Percentiles rank a stretch among this genome's conserved stretches.
These are phyloP conservation scores for Ochetophila trinervis DNA, from an alignment of 306 rosid species.

Conservation along the genomic window DNA sequence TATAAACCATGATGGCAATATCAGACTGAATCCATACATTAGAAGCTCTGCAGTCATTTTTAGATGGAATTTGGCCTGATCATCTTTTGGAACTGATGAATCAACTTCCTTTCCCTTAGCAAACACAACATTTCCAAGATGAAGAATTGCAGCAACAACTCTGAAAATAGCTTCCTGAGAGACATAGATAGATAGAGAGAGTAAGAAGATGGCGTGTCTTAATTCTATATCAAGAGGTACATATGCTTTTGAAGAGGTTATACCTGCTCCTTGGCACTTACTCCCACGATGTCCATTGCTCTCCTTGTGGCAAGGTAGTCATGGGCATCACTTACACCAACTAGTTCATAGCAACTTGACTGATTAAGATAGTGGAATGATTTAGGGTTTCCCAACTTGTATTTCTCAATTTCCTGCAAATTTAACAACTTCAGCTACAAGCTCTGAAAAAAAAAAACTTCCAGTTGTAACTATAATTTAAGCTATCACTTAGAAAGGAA, in stretches of 20 bases:
- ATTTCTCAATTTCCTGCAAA: constrained; percentile 90
- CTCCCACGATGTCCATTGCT: constrained; percentile 98
- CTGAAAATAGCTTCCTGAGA: constrained; percentile 94
- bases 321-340: constrained; percentile 75
- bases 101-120: constrained; percentile 82
- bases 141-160: constrained; percentile 95
- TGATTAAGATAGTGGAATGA: constrained; percentile 98
- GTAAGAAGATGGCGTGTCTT: constrained; percentile 31
- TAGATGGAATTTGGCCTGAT: constrained; percentile 76
- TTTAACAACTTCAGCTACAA: constrained; percentile 22
- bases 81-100: constrained; percentile 95
- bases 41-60: constrained; percentile 90
- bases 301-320: constrained; percentile 98
- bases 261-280: constrained; percentile 94
- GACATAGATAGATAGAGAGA: constrained; percentile 23
- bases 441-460: constrained; percentile 23
- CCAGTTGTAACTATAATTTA: constrained; percentile 4
- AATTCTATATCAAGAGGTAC: constrained; percentile 14
- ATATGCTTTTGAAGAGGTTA: constrained; percentile 25
- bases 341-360: constrained; percentile 83
- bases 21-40: constrained; percentile 48
- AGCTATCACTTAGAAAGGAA: constrained; percentile 19
- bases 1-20: constrained; percentile 9
- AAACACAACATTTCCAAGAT: constrained; percentile 77
- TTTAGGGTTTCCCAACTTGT: constrained; percentile 81